These are phyloP conservation scores for Phaeosphaeriaceae sp. DNA, from an alignment of 2,329 filamentous ascomycete species.

Conservation along the genomic window DNA sequence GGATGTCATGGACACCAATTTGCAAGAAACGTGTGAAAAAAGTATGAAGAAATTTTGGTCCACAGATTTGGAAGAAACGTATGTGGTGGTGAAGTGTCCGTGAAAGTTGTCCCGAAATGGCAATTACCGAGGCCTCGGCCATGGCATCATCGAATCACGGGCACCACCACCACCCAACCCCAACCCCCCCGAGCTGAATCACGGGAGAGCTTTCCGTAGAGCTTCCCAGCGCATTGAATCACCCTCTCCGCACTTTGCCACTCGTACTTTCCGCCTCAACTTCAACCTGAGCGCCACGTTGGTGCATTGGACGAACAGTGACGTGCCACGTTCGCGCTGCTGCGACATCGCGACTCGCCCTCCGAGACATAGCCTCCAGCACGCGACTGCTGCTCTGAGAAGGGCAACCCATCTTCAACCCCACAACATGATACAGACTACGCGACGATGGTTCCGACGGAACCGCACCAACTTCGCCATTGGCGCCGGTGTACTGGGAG, in stretches of 20 bases:
- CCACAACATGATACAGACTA: constrained; percentile 69
- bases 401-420: constrained; percentile 9
- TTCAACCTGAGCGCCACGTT: not conserved
- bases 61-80: not conserved
- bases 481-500: constrained; percentile 85
- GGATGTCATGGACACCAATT: too few relatives aligned
- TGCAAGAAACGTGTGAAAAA: too few relatives aligned
- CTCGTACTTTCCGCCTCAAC: not conserved
- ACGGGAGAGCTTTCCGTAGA: not conserved
- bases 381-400: constrained; percentile 15
- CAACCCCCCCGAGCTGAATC: constrained; percentile 14
- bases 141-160: constrained; percentile 11
- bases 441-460: constrained; percentile 89
- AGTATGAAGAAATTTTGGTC: too few relatives aligned
- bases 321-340: constrained; percentile 13
- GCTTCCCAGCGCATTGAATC: not conserved
- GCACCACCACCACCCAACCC: too few relatives aligned
- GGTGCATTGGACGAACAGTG: constrained; percentile 12
- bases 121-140: constrained; percentile 22
- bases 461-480: constrained; percentile 91
- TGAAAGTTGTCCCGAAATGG: constrained; percentile 16
- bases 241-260: not conserved
- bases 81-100: constrained; percentile 3
- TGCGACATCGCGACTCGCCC: not conserved
- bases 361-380: constrained; percentile 11